Percentiles rank a stretch among this genome's conserved stretches.
Evolutionary conservation across 228 moss, liverwort and hornwort species (phyloP).

Genomic region (Sphagnum fallax): DNA sequence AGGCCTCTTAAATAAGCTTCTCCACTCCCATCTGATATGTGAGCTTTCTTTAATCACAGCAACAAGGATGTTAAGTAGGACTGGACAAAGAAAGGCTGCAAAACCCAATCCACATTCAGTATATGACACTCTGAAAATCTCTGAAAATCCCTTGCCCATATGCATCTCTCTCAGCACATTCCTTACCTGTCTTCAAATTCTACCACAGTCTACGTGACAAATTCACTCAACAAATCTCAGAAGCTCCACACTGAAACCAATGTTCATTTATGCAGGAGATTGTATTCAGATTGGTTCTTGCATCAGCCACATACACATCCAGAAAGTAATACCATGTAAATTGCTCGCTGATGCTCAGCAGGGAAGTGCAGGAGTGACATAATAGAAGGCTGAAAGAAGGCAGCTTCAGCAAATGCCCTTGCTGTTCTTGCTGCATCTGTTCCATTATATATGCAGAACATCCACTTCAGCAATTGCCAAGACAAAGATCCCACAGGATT

Average conservation of each 20-base stretch:
- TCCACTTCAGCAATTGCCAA: too few relatives aligned
- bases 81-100: constrained; percentile 99
- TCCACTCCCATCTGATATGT: constrained; percentile 64
- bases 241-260: neutral
- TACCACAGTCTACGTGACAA: too few relatives aligned
- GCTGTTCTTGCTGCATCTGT: constrained; percentile 84
- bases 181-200: too few relatives aligned
- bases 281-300: too few relatives aligned
- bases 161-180: too few relatives aligned
- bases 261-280: too few relatives aligned
- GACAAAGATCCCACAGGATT: too few relatives aligned
- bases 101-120: constrained; percentile 2
- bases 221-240: too few relatives aligned
- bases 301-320: too few relatives aligned
- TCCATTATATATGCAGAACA: neutral
- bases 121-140: too few relatives aligned
- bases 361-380: constrained; percentile 95
- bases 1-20: constrained; percentile 34
- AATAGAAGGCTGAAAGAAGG: constrained; percentile 96
- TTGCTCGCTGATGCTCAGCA: constrained; percentile 94
- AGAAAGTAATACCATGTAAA: constrained; percentile 63
- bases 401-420: constrained; percentile 77
- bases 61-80: constrained; percentile 74
- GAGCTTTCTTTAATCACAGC: constrained; percentile 83
- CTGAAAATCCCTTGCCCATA: too few relatives aligned